A percentile compares a stretch with the other conserved stretches of the same genome.
These are phyloP conservation scores for Boletus sp. DNA, from an alignment of 1,284 basidiomycete genomes.

Conservation along the genomic window DNA sequence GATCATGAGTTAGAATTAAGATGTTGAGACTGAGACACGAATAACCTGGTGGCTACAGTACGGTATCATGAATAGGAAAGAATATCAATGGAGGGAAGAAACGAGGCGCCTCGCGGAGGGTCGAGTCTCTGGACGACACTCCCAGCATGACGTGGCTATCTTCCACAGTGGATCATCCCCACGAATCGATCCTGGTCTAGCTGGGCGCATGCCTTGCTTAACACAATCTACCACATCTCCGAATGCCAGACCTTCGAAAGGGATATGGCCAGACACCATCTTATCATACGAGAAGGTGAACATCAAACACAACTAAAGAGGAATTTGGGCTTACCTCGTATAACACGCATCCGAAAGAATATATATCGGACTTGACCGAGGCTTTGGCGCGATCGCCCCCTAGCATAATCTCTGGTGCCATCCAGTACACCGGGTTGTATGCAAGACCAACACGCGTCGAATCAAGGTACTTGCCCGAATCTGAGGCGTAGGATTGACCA, in stretches of 20 bases:
- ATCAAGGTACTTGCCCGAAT: conserved; percentile 27
- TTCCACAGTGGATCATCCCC: conserved; percentile 19
- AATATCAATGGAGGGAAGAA: not conserved
- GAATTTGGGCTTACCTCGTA: conserved; percentile 26
- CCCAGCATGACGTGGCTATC: conserved; percentile 13
- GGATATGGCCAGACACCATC: conserved; percentile 26
- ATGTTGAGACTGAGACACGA: not conserved
- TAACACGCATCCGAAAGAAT: conserved; percentile 30
- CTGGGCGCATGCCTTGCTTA: not conserved
- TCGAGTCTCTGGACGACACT: conserved; percentile 5
- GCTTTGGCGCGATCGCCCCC: conserved; percentile 11
- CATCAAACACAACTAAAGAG: not conserved
- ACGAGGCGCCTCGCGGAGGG: conserved; percentile 15
- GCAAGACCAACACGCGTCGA: conserved; percentile 22
- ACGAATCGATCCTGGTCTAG: conserved; percentile 8
- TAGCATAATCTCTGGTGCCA: conserved; percentile 29
- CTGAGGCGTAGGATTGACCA: conserved; percentile 30
- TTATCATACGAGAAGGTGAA: conserved; percentile 9
- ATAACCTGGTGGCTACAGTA: not conserved
- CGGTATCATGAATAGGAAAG: not conserved
- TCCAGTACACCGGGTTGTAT: conserved; percentile 22
- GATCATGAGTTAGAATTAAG: not conserved
- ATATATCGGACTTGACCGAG: conserved; percentile 25
- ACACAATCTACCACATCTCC: conserved; percentile 3
- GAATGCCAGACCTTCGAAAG: conserved; percentile 8